Base-by-base conservation (phyloP, 2,329 filamentous ascomycete species). In the Aspergillus unguis region DNA sequence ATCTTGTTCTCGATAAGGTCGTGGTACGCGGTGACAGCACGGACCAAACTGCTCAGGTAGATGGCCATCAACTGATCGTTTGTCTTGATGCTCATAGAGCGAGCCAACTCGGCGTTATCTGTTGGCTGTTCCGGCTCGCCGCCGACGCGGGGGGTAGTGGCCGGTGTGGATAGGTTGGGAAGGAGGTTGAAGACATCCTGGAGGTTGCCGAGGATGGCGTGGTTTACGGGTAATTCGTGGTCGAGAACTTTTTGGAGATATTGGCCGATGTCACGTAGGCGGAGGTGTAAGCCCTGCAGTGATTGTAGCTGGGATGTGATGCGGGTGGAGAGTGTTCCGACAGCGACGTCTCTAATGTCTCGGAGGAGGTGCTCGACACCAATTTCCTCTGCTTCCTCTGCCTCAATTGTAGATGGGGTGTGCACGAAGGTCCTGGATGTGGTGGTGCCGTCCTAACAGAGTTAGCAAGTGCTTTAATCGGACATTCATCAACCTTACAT, bases 1-100 rank as follows among this genome's bases (percentile, higher is more conserved):
- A 97, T 96, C 83, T 99, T 99, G 80, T 99, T 99, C 79, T 99
- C 94, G 62, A 99, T 99, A 62, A 99, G 77, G 71, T 99, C 94
- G 73, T 99, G 94, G 86, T 97, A 99, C 6, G 94, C 94, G 9
- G 94, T 97, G 68, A 99, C 99, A 52, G 94, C 94, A 56, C 94
- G 84, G 75, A 99, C 97, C 78, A 97, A 78, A 77, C 90, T 95
- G 76, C 90, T 95, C 50, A 99, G 81, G 75, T 99, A 99, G 71
- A 99, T 97, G 48, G 92, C 85, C 89, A 99, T 96, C 60, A 99
- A 83, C 77, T 99, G 94, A 72, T 99, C 94, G 69, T 99, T 99
- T 54, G 92, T 97, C 84, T 99, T 99, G 77, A 96, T 85, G 75
- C 90, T 95, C 91, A 99, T 96, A 33, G 94, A 92, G 57, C 94